Conservation (phyloP, 2,329 filamentous ascomycete genomes). For the Hirsutella minnesotensis region DNA sequence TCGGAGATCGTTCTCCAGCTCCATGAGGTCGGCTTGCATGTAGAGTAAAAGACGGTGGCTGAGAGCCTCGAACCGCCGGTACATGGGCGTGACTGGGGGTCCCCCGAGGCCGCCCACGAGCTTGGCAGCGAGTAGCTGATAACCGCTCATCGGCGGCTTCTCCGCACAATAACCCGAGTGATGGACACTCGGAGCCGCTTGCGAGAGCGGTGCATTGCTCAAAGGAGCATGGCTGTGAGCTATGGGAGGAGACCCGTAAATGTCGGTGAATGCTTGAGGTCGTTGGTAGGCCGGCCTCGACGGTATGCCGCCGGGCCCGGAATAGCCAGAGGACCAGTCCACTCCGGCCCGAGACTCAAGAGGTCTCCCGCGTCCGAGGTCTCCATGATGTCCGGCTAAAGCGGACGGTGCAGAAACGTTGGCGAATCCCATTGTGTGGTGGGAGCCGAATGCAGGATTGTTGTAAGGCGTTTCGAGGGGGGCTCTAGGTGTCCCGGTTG, state of each 20-base stretch:
- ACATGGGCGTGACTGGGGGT: conserved; percentile 46
- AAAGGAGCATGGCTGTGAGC: background rate
- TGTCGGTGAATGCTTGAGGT: background rate
- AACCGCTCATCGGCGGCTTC: conserved; percentile 40
- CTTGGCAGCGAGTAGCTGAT: conserved; percentile 49
- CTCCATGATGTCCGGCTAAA: background rate
- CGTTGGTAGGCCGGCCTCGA: background rate
- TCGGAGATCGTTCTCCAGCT: conserved; percentile 68
- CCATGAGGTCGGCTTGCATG: conserved; percentile 72
- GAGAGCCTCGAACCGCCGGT: conserved; percentile 69
- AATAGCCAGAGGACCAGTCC: background rate
- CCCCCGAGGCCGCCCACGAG: conserved; percentile 21
- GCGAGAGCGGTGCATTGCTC: background rate
- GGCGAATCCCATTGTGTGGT: background rate
- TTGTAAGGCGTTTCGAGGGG: conserved; percentile 2
- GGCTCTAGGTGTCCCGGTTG: conserved; percentile 1
- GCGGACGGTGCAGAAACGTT: background rate
- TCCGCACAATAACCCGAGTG: background rate
- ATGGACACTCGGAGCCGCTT: background rate
- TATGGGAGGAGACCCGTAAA: background rate
- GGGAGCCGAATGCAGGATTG: background rate
- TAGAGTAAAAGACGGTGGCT: conserved; percentile 76
- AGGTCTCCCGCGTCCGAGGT: background rate
- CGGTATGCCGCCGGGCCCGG: background rate
- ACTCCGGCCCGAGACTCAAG: background rate